These are phyloP conservation scores for Hypoxylon sp. DNA, from an alignment of 2,329 filamentous ascomycete genomes.

Conservation along the genomic window DNA sequence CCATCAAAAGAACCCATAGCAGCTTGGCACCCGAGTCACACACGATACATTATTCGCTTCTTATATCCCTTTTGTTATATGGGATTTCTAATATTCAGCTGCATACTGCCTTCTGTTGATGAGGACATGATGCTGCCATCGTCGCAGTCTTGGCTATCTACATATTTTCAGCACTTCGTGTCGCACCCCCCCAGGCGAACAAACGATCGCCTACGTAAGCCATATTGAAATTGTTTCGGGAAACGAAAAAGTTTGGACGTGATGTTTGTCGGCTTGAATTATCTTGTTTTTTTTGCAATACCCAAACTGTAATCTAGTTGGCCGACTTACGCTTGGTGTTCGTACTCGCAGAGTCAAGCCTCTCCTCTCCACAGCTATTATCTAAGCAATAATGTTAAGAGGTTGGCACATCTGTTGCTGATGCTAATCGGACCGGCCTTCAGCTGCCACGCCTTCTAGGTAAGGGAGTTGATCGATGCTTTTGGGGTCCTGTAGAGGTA, in stretches of 20 bases:
- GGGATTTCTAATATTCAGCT: conserved; percentile 14
- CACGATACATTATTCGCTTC: conserved; percentile 32
- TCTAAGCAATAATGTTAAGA: conserved; percentile 9
- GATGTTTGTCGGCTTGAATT: conserved; percentile 40
- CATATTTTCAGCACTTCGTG: conserved; percentile 22
- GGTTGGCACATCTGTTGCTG: conserved; percentile 16
- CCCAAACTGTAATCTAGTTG: conserved; percentile 41
- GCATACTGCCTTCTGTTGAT: conserved; percentile 30
- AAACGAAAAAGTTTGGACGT: conserved; percentile 38
- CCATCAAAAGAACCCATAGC: conserved; percentile 16
- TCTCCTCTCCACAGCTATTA: background rate
- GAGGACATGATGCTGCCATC: conserved; percentile 18
- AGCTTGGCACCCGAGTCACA: conserved; percentile 23
- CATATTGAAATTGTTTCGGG: conserved; percentile 47
- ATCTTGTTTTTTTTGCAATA: conserved; percentile 42
- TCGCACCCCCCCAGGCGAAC: conserved; percentile 28
- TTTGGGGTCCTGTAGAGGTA: conserved; percentile 14
- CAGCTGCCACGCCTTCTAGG: conserved; percentile 39
- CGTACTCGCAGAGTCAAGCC: conserved; percentile 10
- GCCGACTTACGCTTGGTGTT: conserved; percentile 39
- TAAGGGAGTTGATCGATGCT: conserved; percentile 25
- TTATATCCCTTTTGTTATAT: conserved; percentile 17
- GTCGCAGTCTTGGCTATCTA: conserved; percentile 23
- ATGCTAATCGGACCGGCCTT: conserved; percentile 44
- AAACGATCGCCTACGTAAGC: conserved; percentile 43